phyloP scores from a whole-genome alignment of 768 basidiomycete species.

The Russula sp. region DNA sequence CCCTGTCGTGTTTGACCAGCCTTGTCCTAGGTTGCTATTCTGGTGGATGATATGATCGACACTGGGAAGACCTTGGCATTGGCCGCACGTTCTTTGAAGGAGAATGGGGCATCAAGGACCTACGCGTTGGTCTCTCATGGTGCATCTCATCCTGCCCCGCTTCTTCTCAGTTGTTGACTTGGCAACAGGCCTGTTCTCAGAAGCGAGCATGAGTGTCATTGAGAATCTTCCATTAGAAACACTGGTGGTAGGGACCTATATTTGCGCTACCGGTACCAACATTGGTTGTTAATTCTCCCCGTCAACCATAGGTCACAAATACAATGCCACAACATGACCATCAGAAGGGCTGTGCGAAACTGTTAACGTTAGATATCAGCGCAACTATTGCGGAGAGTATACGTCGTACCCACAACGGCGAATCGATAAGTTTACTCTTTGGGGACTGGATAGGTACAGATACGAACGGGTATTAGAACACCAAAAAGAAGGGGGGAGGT shows the following conservation, averaged over 20 bases:
- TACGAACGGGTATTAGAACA: slow-evolving; percentile 12
- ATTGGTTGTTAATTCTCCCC: neutral
- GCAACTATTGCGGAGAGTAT: slow-evolving; percentile 94
- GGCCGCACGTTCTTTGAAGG: slow-evolving; percentile 79
- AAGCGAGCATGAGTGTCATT: slow-evolving; percentile 61
- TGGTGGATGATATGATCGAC: slow-evolving; percentile 99
- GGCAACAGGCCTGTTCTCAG: slow-evolving; percentile 69
- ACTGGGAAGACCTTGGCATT: slow-evolving; percentile 84
- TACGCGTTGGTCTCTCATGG: slow-evolving; percentile 93
- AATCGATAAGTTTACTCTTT: slow-evolving; percentile 85
- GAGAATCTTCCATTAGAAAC: slow-evolving; percentile 71
- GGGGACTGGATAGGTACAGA: slow-evolving; percentile 65
- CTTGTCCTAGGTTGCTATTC: slow-evolving; percentile 65
- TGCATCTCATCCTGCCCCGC: slow-evolving; percentile 30
- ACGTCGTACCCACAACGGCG: slow-evolving; percentile 89
- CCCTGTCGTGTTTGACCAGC: slow-evolving; percentile 17
- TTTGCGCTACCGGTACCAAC: neutral
- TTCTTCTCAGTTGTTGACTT: neutral
- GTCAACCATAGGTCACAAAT: slow-evolving; percentile 71
- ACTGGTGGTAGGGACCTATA: slow-evolving; percentile 64
- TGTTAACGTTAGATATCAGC: slow-evolving; percentile 86
- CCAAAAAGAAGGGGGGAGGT: neutral
- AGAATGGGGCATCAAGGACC: slow-evolving; percentile 83
- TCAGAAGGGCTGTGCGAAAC: slow-evolving; percentile 56
- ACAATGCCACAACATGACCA: slow-evolving; percentile 83